Evolutionary conservation across 352 stramenopile genomes (phyloP).

Genomic region (Pythium aquatile): DNA sequence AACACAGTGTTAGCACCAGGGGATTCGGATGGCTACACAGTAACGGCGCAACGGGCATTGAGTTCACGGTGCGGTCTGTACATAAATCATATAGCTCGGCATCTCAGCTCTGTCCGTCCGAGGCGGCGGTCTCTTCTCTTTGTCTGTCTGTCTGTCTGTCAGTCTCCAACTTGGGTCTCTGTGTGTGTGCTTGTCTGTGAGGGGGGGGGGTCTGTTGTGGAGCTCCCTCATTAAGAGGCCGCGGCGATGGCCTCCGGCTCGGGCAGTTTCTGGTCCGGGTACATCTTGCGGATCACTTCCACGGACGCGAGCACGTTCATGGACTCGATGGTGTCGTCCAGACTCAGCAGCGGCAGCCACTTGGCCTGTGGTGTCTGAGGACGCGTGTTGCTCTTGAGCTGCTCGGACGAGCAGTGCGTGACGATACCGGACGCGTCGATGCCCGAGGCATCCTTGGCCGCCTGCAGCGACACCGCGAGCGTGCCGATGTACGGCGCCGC

Average conservation of each 20-base stretch:
- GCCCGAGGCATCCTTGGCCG: conserved; percentile 14
- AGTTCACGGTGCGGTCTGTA: background rate
- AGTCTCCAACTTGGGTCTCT: too few species aligned
- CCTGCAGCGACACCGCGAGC: conserved; percentile 22
- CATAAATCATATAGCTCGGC: conserved; percentile 7
- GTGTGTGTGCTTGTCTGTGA: background rate
- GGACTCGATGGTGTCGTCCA: conserved; percentile 36
- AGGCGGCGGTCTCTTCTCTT: background rate
- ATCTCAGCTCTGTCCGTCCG: background rate
- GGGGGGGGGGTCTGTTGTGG: background rate
- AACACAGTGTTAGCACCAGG: too few species aligned
- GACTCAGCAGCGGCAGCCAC: conserved; percentile 54
- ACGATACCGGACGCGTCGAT: conserved; percentile 26
- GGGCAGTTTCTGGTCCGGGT: conserved; percentile 55
- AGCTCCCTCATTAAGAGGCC: background rate
- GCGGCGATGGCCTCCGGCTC: conserved; percentile 28
- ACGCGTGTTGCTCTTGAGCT: conserved; percentile 55
- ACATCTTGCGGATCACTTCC: conserved; percentile 57
- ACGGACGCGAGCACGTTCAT: conserved; percentile 53
- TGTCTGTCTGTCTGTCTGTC: background rate
- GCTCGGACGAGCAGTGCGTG: conserved; percentile 41
- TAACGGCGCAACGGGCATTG: too few species aligned
- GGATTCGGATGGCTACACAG: background rate
- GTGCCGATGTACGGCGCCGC: conserved; percentile 50
- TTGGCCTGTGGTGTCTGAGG: conserved; percentile 36